Percentiles rank a stretch among this genome's conserved stretches.
Conservation (phyloP, 2,329 filamentous ascomycete genomes). For the Trichoderma endophyticum region DNA sequence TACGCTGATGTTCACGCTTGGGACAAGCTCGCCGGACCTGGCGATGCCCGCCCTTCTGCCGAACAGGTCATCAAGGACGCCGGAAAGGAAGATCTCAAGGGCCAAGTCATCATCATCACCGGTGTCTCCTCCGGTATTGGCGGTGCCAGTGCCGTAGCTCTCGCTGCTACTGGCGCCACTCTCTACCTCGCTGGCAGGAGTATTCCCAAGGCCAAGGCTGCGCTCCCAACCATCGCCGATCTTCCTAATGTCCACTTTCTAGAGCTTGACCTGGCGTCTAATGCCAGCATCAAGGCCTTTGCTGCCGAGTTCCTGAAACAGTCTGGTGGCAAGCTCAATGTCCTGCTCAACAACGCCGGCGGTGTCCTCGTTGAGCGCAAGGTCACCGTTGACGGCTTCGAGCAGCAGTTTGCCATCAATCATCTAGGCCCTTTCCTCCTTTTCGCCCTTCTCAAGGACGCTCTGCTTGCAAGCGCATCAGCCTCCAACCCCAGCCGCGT, state of each 20-base stretch:
- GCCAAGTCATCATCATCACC: constrained; percentile 42
- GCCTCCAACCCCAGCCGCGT: constrained; percentile 9
- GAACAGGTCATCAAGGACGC: constrained; percentile 38
- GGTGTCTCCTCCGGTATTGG: constrained; percentile 43
- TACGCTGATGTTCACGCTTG: constrained; percentile 35
- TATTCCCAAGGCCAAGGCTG: constrained; percentile 21
- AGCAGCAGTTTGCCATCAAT: constrained; percentile 50
- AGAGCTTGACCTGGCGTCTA: constrained; percentile 26
- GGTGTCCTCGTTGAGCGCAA: constrained; percentile 20
- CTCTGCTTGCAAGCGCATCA: constrained; percentile 13
- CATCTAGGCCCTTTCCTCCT: constrained; percentile 54
- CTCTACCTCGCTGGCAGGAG: constrained; percentile 24
- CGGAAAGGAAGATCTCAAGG: constrained; percentile 29
- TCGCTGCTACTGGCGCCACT: constrained; percentile 36
- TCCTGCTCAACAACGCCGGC: constrained; percentile 25
- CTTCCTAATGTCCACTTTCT: constrained; percentile 19
- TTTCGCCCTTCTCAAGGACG: constrained; percentile 33
- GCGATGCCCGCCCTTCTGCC: constrained; percentile 39
- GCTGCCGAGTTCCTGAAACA: constrained; percentile 22
- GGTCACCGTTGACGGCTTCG: constrained; percentile 25
- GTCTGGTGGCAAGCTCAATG: constrained; percentile 21
- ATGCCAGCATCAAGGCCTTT: constrained; percentile 25
- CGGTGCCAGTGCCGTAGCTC: constrained; percentile 41
- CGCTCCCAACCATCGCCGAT: constrained; percentile 18
- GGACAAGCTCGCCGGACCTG: constrained; percentile 28